Conservation (phyloP, 176 grass and related monocot species). For the Tillandsia leiboldiana region DNA sequence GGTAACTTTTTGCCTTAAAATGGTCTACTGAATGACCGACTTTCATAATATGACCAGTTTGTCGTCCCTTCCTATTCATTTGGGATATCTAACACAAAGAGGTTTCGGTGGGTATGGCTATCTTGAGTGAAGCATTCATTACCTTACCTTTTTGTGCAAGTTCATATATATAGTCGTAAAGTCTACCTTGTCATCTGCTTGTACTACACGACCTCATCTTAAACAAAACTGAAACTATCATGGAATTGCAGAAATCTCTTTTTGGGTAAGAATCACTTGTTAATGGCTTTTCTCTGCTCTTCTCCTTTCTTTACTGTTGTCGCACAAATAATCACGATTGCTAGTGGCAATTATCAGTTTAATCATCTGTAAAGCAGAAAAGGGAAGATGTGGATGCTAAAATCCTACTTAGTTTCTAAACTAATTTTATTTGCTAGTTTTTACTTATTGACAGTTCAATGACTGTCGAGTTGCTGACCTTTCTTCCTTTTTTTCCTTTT, state of each 20-base stretch:
- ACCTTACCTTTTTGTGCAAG: neutral
- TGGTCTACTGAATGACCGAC: neutral
- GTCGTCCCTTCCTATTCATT: neutral
- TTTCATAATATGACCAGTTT: neutral
- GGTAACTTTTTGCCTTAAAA: neutral
- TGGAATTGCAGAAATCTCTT: too few relatives aligned
- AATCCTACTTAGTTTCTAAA: too few relatives aligned
- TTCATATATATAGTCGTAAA: neutral
- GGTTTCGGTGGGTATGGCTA: neutral
- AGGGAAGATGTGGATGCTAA: too few relatives aligned
- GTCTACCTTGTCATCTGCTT: neutral
- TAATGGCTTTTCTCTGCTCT: too few relatives aligned
- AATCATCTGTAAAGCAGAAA: too few relatives aligned
- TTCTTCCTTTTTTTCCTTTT: conserved; percentile 6
- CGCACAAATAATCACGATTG: too few relatives aligned
- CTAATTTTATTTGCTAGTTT: neutral
- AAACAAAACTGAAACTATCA: neutral
- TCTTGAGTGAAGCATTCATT: neutral
- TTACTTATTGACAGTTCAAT: neutral
- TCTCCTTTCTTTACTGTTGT: too few relatives aligned
- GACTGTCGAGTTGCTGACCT: neutral
- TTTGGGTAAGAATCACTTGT: too few relatives aligned
- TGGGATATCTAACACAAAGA: neutral
- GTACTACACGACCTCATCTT: neutral
- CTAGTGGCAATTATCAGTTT: too few relatives aligned